These are phyloP conservation scores for Colletotrichum acutatum DNA, from an alignment of 2,329 filamentous ascomycete species.

Conservation along the genomic window DNA sequence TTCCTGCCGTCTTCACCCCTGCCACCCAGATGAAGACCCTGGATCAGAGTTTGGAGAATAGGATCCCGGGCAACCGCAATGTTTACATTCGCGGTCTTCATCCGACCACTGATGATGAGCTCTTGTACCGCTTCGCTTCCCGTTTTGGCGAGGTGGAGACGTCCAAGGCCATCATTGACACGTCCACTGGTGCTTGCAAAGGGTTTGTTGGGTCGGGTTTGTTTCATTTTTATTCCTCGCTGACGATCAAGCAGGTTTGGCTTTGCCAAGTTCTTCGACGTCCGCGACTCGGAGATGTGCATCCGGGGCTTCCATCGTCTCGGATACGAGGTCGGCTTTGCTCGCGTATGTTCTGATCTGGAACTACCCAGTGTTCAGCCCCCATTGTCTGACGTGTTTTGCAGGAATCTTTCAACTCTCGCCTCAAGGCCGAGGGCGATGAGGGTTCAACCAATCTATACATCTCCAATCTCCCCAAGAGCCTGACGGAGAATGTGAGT, in stretches of 20 bases:
- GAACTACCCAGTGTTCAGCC: neutral
- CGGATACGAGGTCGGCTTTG: slow-evolving; percentile 98
- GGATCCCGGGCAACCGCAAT: slow-evolving; percentile 91
- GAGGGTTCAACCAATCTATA: slow-evolving; percentile 94
- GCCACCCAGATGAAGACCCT: slow-evolving; percentile 88
- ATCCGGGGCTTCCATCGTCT: slow-evolving; percentile 95
- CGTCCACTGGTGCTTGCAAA: slow-evolving; percentile 92
- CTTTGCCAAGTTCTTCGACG: slow-evolving; percentile 94
- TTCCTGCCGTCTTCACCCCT: slow-evolving; percentile 89
- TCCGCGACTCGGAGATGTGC: slow-evolving; percentile 91
- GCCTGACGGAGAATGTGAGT: slow-evolving; percentile 88
- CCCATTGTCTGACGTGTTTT: slow-evolving; percentile 41
- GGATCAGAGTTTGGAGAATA: slow-evolving; percentile 94
- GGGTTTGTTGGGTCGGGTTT: slow-evolving; percentile 68
- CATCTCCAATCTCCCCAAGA: slow-evolving; percentile 94
- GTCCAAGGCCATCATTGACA: slow-evolving; percentile 98
- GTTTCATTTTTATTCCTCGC: slow-evolving; percentile 31
- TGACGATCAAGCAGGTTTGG: slow-evolving; percentile 76
- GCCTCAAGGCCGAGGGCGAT: slow-evolving; percentile 95
- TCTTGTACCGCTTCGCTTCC: slow-evolving; percentile 82
- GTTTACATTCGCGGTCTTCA: slow-evolving; percentile 98
- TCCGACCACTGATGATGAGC: slow-evolving; percentile 93
- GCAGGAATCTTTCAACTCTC: slow-evolving; percentile 97
- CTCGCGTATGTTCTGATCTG: slow-evolving; percentile 70
- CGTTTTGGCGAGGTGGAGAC: slow-evolving; percentile 96